Evolutionary conservation across 257 asterid species (phyloP), one percentile per base, ranked within the genome.

Genomic region (Euphrasia confusa): DNA sequence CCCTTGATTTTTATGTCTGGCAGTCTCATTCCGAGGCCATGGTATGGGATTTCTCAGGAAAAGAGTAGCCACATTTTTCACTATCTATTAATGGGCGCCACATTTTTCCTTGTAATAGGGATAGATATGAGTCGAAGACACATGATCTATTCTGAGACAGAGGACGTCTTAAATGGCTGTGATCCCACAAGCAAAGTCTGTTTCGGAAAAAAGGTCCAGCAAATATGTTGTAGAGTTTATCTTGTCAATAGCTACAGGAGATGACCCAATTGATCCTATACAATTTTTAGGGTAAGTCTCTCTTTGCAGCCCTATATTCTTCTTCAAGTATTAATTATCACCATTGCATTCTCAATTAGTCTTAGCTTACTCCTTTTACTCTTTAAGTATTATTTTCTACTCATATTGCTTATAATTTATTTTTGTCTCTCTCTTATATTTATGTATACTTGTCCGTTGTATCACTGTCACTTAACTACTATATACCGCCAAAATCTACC

Each of bases 1-100:
- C 59, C 30, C 68, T 60, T 4, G 60, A 61, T 69, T 74, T 78
- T 80, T 76, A 82, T 80, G 90, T 47, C 72, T 56, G 67, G 42
- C 24, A 55, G 47, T 53, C 71, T 35, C 14, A 74, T 68, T 18
- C 63, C 61, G 67, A 42, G 59, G 53, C 69, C 60, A 1, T 80
- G 80, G 58, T 54, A 26, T 15, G 21, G 60, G 24, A 54, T 77
- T 49, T 65, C 60, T 27, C 47, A 32, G 33, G 80, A 70, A 60
- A 77, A 63, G 54, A 81, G 76, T 63, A 73, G 17, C 54, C 63
- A 73, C 11, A 14, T 4, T 75, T 39, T 79, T 66, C 80, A 80
- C 71, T 71, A 63, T 54, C n/a, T 65, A 61, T 40, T 79, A 26
- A 71, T 24, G 69, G 76, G 69, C 60, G 14, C 61, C 4, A 50